A percentile compares a stretch with the other conserved stretches of the same genome.
Evolutionary conservation across 768 basidiomycete genomes (phyloP).

Genomic region (Boletellus sp.): DNA sequence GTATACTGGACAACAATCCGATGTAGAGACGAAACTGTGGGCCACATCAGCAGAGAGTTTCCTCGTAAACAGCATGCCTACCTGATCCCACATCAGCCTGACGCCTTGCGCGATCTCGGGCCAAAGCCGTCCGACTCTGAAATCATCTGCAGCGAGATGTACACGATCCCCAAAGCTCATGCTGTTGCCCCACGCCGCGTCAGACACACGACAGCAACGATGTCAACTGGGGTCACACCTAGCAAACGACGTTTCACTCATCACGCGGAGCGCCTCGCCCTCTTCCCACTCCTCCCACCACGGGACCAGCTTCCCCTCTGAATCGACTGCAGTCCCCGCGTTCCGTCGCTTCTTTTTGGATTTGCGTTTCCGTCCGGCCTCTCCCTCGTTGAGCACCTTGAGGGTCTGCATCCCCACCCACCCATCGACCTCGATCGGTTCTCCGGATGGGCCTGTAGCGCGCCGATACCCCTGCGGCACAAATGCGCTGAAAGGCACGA

Average conservation of each 20-base stretch:
- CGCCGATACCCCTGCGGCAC: conserved; percentile 22
- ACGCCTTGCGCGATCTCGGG: conserved; percentile 29
- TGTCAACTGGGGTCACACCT: conserved; percentile 26
- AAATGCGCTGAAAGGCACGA: conserved; percentile 45
- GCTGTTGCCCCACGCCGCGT: conserved; percentile 2
- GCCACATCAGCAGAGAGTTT: background rate
- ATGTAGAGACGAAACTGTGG: conserved; percentile 31
- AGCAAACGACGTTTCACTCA: conserved; percentile 16
- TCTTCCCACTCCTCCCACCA: conserved; percentile 35
- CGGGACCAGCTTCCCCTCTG: conserved; percentile 20
- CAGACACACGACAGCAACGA: background rate
- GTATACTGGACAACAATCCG: conserved; percentile 28
- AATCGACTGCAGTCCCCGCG: conserved; percentile 22
- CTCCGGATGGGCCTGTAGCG: conserved; percentile 5
- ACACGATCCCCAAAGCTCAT: conserved; percentile 21
- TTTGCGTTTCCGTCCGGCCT: conserved; percentile 17
- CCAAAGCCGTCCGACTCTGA: conserved; percentile 29
- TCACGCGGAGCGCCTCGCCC: conserved; percentile 20
- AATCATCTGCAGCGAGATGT: conserved; percentile 29
- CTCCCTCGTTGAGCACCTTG: conserved; percentile 25
- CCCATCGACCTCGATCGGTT: conserved; percentile 26
- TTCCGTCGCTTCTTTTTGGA: conserved; percentile 7
- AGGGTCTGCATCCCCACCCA: conserved; percentile 22
- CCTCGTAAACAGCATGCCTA: conserved; percentile 4
- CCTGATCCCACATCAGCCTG: conserved; percentile 30